Evolutionary conservation across 148 eudicot genomes (phyloP), one percentile per base, ranked within the genome.

Genomic region (Spergularia bocconei): DNA sequence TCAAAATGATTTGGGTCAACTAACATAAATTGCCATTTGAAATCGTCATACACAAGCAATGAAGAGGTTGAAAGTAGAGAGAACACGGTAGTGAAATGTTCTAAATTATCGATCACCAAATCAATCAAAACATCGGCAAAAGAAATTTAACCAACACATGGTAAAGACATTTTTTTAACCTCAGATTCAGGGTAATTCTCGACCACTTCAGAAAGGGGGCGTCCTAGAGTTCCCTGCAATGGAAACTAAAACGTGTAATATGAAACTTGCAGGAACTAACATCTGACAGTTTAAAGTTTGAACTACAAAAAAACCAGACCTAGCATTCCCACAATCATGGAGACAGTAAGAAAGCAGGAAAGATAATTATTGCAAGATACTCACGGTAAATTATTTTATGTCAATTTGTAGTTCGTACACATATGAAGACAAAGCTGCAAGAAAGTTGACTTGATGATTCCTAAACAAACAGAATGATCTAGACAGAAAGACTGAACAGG

Each of bases 401-500:
- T 67, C 33, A 3, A 67, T 67, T 20, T 7, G 4, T 11, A 5
- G 71, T 67, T 67, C 29, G 38, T 20, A 51, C 69, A 73, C 53
- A 73, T 13, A 64, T 23, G 60, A 63, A 21, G 58, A 63, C 56
- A 33, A 73, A 63, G 68, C 29, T 29, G 60, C 69, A 29, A 36
- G 48, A 50, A 50, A 62, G 17, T n/a, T 16, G 39, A 61, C 33
- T 73, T 6, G 56, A 14, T 59, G 67, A 39, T 60, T 10, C 23
- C 13, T 16, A 8, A 23, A 73, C 75, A 73, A 73, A 60, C 41
- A 60, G 75, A 60, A 61, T 63, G 2, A 36, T 17, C n/a, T 14
- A 6, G 51, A 63, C 12, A 74, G 21, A 76, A 59, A 55, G 44
- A 52, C 55, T 13, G 57, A 76, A 58, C 8, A 6, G 36, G 60